phyloP scores from a whole-genome alignment of 140 eudicot genomes.

The Stevia rebaudiana region DNA sequence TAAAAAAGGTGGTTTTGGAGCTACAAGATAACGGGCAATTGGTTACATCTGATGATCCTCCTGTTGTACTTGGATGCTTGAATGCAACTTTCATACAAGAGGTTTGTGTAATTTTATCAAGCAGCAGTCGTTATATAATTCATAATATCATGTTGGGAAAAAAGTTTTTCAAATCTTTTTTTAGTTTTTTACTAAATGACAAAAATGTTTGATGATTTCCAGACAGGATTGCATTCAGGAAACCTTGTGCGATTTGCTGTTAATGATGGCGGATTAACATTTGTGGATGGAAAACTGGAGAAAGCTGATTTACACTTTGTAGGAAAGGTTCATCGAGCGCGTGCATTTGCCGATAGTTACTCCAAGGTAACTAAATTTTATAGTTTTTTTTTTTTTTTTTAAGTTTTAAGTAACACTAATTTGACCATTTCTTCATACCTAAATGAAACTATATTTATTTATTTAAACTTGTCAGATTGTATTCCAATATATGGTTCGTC shows the following conservation, averaged over 20 bases:
- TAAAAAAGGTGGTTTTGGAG: constrained; percentile 72
- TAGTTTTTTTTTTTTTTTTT: neutral
- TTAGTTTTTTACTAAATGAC: neutral
- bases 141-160: neutral
- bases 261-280: constrained; percentile 65
- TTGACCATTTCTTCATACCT: neutral
- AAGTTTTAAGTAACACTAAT: neutral
- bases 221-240: constrained; percentile 61
- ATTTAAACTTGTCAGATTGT: constrained; percentile 40
- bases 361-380: constrained; percentile 54
- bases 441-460: neutral
- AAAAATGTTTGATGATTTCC: constrained; percentile 10
- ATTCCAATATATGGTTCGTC: constrained; percentile 86
- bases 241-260: constrained; percentile 70
- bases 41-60: constrained; percentile 90
- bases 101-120: constrained; percentile 36
- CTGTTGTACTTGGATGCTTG: constrained; percentile 73
- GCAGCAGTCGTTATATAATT: neutral
- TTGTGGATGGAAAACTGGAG: constrained; percentile 75
- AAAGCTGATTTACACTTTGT: constrained; percentile 68
- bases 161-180: neutral
- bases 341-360: constrained; percentile 96
- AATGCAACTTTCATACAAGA: constrained; percentile 59
- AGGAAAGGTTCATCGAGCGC: constrained; percentile 78
- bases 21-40: constrained; percentile 75